Evolutionary conservation across 306 rosid genomes (phyloP).

Genomic region (Myrica gale): DNA sequence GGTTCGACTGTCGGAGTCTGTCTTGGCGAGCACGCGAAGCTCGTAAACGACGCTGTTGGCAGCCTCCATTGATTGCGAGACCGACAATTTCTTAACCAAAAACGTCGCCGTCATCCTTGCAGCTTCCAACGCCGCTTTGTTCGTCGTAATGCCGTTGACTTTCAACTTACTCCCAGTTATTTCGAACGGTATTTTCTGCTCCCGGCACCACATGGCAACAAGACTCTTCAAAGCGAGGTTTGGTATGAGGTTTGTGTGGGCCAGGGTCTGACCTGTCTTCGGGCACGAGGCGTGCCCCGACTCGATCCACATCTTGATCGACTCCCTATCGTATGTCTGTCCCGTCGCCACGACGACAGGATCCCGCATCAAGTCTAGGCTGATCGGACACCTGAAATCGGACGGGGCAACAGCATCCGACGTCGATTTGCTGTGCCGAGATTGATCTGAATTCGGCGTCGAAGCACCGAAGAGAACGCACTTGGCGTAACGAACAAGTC

Average conservation of each 20-base stretch:
- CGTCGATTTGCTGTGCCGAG: conserved; percentile 24
- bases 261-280: conserved; percentile 73
- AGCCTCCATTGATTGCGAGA: conserved; percentile 36
- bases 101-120: conserved; percentile 72
- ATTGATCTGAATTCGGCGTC: conserved; percentile 27
- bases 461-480: conserved; percentile 82
- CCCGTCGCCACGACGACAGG: conserved; percentile 95
- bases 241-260: conserved; percentile 64
- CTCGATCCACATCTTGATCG: conserved; percentile 73
- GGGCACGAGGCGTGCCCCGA: conserved; percentile 95
- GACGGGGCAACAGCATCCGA: conserved; percentile 48
- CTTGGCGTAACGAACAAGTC: conserved; percentile 76
- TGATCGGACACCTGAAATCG: conserved; percentile 84
- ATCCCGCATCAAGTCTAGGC: conserved; percentile 70
- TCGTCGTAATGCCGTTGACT: conserved; percentile 37
- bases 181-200: conserved; percentile 60
- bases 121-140: conserved; percentile 79
- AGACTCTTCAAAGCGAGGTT: conserved; percentile 67
- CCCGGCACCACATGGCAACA: conserved; percentile 82
- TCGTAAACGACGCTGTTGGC: conserved; percentile 68
- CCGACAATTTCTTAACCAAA: conserved; percentile 50
- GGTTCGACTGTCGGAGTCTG: conserved; percentile 74
- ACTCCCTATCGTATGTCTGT: conserved; percentile 84
- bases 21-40: conserved; percentile 69
- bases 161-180: conserved; percentile 28